Conservation (phyloP, 352 stramenopile species). For the Thalassiosira sp. region DNA sequence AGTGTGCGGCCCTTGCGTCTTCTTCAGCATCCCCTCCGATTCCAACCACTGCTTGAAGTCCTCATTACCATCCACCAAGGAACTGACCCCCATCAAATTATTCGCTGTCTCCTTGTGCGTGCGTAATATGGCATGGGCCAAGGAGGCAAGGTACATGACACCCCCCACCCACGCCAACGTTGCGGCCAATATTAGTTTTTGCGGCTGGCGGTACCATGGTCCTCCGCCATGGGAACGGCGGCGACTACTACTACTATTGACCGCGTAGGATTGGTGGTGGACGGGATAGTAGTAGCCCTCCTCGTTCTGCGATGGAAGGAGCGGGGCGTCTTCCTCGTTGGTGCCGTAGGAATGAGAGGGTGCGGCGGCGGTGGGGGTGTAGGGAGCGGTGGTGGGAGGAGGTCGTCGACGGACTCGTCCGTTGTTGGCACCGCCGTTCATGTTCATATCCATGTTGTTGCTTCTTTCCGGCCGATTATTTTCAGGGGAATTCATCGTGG, state of each 20-base stretch:
- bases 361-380: neutral
- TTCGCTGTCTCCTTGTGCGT: slow-evolving; percentile 20
- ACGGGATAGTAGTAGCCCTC: neutral
- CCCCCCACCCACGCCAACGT: slow-evolving; percentile 37
- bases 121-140: slow-evolving; percentile 42
- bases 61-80: slow-evolving; percentile 12
- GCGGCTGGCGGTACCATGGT: slow-evolving; percentile 36
- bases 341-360: slow-evolving; percentile 30
- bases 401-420: slow-evolving; percentile 13
- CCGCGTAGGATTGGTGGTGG: neutral
- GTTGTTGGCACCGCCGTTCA: too few relatives aligned
- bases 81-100: slow-evolving; percentile 25
- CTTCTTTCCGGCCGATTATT: neutral
- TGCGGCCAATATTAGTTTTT: slow-evolving; percentile 32
- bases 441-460: too few relatives aligned
- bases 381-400: neutral
- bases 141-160: slow-evolving; percentile 43
- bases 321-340: slow-evolving; percentile 27
- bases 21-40: neutral
- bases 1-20: too few relatives aligned
- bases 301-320: slow-evolving; percentile 16
- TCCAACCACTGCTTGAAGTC: slow-evolving; percentile 34
- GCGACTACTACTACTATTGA: too few relatives aligned
- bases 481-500: slow-evolving; percentile 13
- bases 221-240: neutral